These are phyloP conservation scores for Coemansia sp. DNA, from an alignment of 192 early-diverging fungal species.

Conservation along the genomic window DNA sequence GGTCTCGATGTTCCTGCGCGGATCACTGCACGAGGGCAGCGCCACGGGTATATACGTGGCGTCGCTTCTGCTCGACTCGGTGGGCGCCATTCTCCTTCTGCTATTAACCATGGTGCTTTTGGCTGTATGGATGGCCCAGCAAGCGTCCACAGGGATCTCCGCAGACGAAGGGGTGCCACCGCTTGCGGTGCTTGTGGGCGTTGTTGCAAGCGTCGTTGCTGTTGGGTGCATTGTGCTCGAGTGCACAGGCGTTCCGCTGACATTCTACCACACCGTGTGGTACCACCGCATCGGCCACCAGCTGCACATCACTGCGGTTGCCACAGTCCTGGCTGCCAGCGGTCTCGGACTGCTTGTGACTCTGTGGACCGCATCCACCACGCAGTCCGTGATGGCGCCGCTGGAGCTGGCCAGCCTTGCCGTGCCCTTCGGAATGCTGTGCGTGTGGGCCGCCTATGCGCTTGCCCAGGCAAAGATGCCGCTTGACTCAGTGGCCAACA, in stretches of 20 bases:
- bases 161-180: neutral
- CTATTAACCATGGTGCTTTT: constrained; percentile 10
- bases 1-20: constrained; percentile 34
- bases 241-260: constrained; percentile 21
- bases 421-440: constrained; percentile 14
- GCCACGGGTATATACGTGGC: constrained; percentile 14
- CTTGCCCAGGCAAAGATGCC: constrained; percentile 34
- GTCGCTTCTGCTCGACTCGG: constrained; percentile 18
- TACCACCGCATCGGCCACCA: constrained; percentile 15
- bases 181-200: neutral
- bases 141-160: neutral
- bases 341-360: constrained; percentile 17
- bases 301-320: constrained; percentile 12
- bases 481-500: constrained; percentile 7
- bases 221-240: constrained; percentile 14
- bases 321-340: constrained; percentile 11
- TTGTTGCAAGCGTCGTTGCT: neutral
- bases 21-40: constrained; percentile 5
- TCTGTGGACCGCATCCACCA: constrained; percentile 13
- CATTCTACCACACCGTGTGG: neutral
- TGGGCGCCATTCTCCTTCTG: constrained; percentile 17
- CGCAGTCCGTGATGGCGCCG: neutral
- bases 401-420: constrained; percentile 10
- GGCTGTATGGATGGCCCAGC: constrained; percentile 18
- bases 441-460: constrained; percentile 27